Evolutionary conservation across 2,329 filamentous ascomycete species (phyloP).

Genomic region (Arthrobotrys sinensis): DNA sequence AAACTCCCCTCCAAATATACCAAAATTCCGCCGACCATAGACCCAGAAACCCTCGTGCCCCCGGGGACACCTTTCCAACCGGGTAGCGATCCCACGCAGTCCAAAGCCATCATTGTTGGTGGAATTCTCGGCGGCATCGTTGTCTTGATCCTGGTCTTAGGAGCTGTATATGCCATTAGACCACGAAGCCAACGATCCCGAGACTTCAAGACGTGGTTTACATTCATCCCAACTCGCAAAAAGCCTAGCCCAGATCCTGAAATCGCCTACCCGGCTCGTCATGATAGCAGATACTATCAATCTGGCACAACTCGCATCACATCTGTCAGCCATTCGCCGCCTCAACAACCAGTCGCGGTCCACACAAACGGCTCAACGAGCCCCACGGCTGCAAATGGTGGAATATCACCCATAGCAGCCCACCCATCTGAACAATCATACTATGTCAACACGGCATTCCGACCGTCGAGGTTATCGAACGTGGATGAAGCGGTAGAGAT

Average conservation of each 20-base stretch:
- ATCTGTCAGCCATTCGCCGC: slow-evolving; percentile 26
- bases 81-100: slow-evolving; percentile 39
- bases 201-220: slow-evolving; percentile 50
- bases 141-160: slow-evolving; percentile 37
- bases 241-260: slow-evolving; percentile 38
- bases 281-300: slow-evolving; percentile 42
- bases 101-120: slow-evolving; percentile 47
- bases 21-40: slow-evolving; percentile 15
- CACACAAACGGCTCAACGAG: slow-evolving; percentile 21
- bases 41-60: slow-evolving; percentile 28
- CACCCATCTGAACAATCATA: slow-evolving; percentile 38
- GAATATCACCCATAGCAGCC: slow-evolving; percentile 24
- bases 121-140: slow-evolving; percentile 51
- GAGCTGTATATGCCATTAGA: slow-evolving; percentile 52
- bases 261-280: slow-evolving; percentile 44
- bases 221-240: slow-evolving; percentile 29
- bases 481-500: slow-evolving; percentile 49
- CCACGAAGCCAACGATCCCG: slow-evolving; percentile 50
- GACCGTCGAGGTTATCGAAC: slow-evolving; percentile 37
- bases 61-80: slow-evolving; percentile 45
- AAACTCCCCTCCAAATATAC: slow-evolving; percentile 22
- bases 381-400: slow-evolving; percentile 12
- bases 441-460: slow-evolving; percentile 40
- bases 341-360: slow-evolving; percentile 5
- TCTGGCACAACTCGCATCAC: slow-evolving; percentile 34